phyloP scores from a whole-genome alignment of 345 rosid species.

The Brassica nigra region DNA sequence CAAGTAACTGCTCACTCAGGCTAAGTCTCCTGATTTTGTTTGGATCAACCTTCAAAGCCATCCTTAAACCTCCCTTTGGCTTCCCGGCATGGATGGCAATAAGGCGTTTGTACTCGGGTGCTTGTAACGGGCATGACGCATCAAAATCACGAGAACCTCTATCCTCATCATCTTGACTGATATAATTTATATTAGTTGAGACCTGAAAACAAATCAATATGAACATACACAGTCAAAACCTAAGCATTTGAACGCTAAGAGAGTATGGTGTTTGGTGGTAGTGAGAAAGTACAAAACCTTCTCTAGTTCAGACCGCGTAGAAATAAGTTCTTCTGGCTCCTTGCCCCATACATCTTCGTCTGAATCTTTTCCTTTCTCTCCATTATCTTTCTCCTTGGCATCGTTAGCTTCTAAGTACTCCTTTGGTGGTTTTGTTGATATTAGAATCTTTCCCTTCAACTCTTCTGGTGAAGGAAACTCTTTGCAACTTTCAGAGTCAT shows the following conservation, averaged over 20 bases:
- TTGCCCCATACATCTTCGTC: constrained; percentile 55
- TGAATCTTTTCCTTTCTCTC: constrained; percentile 45
- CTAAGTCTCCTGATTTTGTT: constrained; percentile 44
- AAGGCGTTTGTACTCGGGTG: constrained; percentile 42
- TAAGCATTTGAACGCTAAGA: not conserved
- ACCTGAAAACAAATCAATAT: constrained; percentile 12
- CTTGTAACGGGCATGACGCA: constrained; percentile 32
- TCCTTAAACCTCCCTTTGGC: constrained; percentile 41
- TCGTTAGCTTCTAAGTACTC: constrained; percentile 44
- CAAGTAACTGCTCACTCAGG: constrained; percentile 45
- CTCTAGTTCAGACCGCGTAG: constrained; percentile 45
- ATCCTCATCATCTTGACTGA: constrained; percentile 34
- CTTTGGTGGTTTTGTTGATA: no score
- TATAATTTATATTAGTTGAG: constrained; percentile 9
- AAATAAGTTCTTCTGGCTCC: constrained; percentile 49
- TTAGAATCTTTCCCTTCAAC: constrained; percentile 34
- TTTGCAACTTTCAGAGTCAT: constrained; percentile 46
- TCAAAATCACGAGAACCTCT: constrained; percentile 30
- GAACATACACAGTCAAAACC: not conserved
- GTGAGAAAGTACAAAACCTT: constrained; percentile 34
- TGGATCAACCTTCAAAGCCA: constrained; percentile 43
- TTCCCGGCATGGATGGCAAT: constrained; percentile 46
- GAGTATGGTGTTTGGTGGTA: not conserved
- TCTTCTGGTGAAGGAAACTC: constrained; percentile 66
- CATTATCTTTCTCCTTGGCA: constrained; percentile 39